Base-by-base conservation (phyloP, 2,329 filamentous ascomycete species). In the Fusarium mundagurra region DNA sequence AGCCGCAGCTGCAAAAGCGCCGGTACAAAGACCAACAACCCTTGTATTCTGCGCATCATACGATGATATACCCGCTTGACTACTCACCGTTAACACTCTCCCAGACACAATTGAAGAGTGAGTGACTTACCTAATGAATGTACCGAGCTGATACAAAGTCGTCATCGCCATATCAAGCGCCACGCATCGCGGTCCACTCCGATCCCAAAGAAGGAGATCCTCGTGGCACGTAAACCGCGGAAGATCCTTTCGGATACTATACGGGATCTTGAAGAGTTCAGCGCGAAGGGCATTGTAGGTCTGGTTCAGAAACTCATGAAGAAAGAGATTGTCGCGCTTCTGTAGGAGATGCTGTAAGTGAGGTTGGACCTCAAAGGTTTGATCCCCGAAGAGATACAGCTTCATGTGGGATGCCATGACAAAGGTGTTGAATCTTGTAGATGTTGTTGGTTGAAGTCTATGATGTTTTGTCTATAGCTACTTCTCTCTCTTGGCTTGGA, bases 121-220 rank as follows among this genome's bases (percentile, higher is more conserved):
- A 2, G 2, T 4, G 2, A 38, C 62, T 9, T 36, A 64, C 74
- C 71, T 75, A 22, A 76, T 76, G 27, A 76, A 76, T 7, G 60
- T 33, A 2, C 69, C 74, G 5, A 76, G 74, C 3, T 76, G 74
- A 57, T 73, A 76, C 31, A 76, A 34, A 24, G 73, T 73, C 10
- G 68, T 76, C 54, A 76, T 70, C 0, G 74, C 74, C 74, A 76
- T 76, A 36, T 76, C 74, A 13, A 76, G 29, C 4, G 74, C 73
- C 36, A 76, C 33, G 18, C 74, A 76, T 53, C 74, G 61, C 45
- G 58, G 64, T 8, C 74, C 72, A 20, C 41, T 71, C 22, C 75
- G 68, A 22, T 75, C 65, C 74, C 74, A 76, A 1, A 57, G 22
- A 4, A 76, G 63, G 2, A 76, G 50, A 66, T 76, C 74, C 8